Evolutionary conservation across 2,329 filamentous ascomycete genomes (phyloP).

Genomic region (Cadophora sp.): DNA sequence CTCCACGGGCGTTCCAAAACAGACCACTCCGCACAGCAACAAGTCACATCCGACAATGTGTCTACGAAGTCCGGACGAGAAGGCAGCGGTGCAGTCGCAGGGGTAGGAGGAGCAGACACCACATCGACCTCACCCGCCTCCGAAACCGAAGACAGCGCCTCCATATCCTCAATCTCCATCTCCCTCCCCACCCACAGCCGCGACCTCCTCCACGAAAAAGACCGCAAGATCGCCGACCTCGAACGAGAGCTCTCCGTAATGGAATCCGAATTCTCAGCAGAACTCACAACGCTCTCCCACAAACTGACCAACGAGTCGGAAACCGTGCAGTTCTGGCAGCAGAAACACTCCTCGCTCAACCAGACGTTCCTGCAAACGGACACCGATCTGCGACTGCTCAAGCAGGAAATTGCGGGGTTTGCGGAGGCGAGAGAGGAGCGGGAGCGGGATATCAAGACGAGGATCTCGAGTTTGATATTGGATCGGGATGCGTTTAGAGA

Average conservation of each 20-base stretch:
- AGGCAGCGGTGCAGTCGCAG: not conserved
- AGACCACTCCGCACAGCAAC: not conserved
- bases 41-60: constrained; percentile 24
- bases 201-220: constrained; percentile 48
- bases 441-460: constrained; percentile 41
- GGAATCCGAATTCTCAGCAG: constrained; percentile 59
- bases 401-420: constrained; percentile 55
- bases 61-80: constrained; percentile 29
- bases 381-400: constrained; percentile 58
- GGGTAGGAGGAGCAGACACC: not conserved
- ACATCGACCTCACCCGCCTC: constrained; percentile 18
- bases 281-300: constrained; percentile 59
- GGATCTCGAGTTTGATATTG: constrained; percentile 38
- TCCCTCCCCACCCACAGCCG: not conserved
- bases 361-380: constrained; percentile 59
- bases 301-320: constrained; percentile 55
- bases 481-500: constrained; percentile 50
- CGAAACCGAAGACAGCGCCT: constrained; percentile 23
- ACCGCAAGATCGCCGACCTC: constrained; percentile 58
- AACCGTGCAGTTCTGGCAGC: constrained; percentile 63
- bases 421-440: constrained; percentile 53
- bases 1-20: constrained; percentile 13
- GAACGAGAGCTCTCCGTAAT: constrained; percentile 59
- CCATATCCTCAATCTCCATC: constrained; percentile 13
- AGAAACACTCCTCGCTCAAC: constrained; percentile 59